Evolutionary conservation across 2,329 filamentous ascomycete genomes (phyloP), one percentile per base, ranked within the genome.

Genomic region (Hypoxylon sp.): DNA sequence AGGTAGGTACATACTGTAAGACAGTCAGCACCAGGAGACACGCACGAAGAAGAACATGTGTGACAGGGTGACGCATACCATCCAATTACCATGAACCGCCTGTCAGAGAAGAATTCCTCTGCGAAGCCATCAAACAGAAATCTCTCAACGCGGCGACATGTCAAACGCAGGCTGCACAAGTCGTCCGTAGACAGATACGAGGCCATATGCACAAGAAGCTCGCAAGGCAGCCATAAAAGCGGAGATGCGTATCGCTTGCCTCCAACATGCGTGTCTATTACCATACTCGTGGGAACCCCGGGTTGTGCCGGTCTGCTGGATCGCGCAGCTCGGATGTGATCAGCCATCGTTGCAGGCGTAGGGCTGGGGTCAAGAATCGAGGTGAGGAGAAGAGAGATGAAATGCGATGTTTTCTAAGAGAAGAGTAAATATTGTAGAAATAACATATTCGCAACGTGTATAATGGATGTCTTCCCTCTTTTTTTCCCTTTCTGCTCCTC

Each of bases 71-170:
- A 12, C 8, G n/a, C 56, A 34, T 43, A 59, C 56, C 56, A 53
- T 32, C 54, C 45, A 12, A 59, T 63, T 23, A 65, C 45, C 49
- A 63, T 63, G 26, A 65, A 63, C 8, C 63, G 60, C 19, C 63
- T 57, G 11, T 62, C 49, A 36, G 55, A 44, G 37, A 61, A 65
- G 55, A 63, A 63, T 40, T 63, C 63, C 9, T 37, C 43, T 7
- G 57, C 52, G 25, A 65, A 63, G n/a, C 51, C 31, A 11, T 59
- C 55, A 16, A 59, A 60, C 17, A 65, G 37, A 32, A 48, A 51
- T 6, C 20, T 49, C 30, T 63, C 57, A 36, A 56, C 34, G 20
- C 53, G 51, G 13, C 47, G 56, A 35, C 61, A 65, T 8, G 61
- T 60, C 20, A 60, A 41, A 27, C 63, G 63, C 6, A 65, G 31